Evolutionary conservation across 768 basidiomycete genomes (phyloP), one percentile per base, ranked within the genome.

Genomic region (Suillus subluteus): DNA sequence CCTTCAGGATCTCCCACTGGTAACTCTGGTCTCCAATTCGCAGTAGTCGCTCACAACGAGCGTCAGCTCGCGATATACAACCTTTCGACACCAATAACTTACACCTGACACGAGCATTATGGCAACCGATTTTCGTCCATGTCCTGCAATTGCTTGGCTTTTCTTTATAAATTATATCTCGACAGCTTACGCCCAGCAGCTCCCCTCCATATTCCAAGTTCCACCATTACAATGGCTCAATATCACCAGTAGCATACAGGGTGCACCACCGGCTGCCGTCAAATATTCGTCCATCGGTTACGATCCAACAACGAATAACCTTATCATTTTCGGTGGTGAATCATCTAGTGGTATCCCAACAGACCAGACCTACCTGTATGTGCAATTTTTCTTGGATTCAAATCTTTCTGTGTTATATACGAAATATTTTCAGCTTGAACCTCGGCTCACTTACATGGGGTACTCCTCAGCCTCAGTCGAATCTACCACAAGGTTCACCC

Each of bases 291-390:
- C 89, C 41, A 87, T 94, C 69, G 92, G 91, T 16, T 83, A 81
- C 72, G 77, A 80, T 71, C 77, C 74, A 69, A 66, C 48, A 43
- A 85, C 84, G 70, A 85, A 87, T 62, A 84, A 83, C 12, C 76
- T 94, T 63, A 79, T 94, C 70, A 82, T 94, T 62, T 94, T 92
- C 72, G 92, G 92, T 62, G 92, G 92, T 58, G 84, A 91, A 77
- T 90, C 91, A 6, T 80, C 85, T 64, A 84, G 84, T 67, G 88
- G 89, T 13, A 81, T 90, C 37, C 81, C 83, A 58, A 88, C 87
- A 73, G 84, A 84, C 1, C 81, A 86, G 68, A 93, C 91, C 1
- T 91, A 86, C 73, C 80, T 92, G 91, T 92, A 68, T 63, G 89
- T 74, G 21, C 58, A 54, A 58, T 58, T 61, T 37, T 52, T 30